These are phyloP conservation scores for Metschnikowia bowlesiae DNA, from an alignment of 805 yeast species.

Conservation along the genomic window DNA sequence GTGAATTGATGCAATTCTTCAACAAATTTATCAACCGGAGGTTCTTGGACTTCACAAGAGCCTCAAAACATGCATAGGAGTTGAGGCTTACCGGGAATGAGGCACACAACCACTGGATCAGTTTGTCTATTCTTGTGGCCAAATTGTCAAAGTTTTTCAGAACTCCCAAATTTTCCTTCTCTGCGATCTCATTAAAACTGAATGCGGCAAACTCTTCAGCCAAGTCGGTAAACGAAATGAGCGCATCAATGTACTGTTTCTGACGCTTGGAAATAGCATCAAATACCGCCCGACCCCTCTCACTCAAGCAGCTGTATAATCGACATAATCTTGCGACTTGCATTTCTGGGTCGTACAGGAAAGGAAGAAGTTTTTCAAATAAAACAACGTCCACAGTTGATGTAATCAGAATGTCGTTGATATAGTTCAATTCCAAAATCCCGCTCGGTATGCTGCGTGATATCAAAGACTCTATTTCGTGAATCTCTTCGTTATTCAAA, in stretches of 20 bases:
- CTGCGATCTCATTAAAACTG: slow-evolving; percentile 19
- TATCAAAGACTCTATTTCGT: slow-evolving; percentile 28
- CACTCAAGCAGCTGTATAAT: slow-evolving; percentile 47
- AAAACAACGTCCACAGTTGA: slow-evolving; percentile 58
- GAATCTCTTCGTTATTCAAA: slow-evolving; percentile 20
- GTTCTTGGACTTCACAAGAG: slow-evolving; percentile 53
- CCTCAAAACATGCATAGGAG: slow-evolving; percentile 46
- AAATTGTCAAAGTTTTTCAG: slow-evolving; percentile 7
- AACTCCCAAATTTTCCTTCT: slow-evolving; percentile 14
- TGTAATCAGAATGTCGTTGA: slow-evolving; percentile 66
- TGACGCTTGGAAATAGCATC: slow-evolving; percentile 69
- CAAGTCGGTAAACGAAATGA: slow-evolving; percentile 45
- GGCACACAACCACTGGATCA: slow-evolving; percentile 56
- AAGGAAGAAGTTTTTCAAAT: slow-evolving; percentile 58
- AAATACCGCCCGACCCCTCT: slow-evolving; percentile 59
- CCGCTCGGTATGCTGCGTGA: slow-evolving; percentile 56
- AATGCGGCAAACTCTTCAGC: slow-evolving; percentile 37
- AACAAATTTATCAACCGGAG: slow-evolving; percentile 56
- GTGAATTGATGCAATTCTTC: slow-evolving; percentile 48
- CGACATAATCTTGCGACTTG: slow-evolving; percentile 53
- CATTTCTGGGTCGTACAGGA: slow-evolving; percentile 36
- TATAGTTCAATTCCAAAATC: slow-evolving; percentile 62
- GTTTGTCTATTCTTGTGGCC: slow-evolving; percentile 44
- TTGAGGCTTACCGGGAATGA: slow-evolving; percentile 52
- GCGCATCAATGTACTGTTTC: slow-evolving; percentile 49